Conservation (phyloP, 768 basidiomycete genomes). For the Agrocybe pediades region DNA sequence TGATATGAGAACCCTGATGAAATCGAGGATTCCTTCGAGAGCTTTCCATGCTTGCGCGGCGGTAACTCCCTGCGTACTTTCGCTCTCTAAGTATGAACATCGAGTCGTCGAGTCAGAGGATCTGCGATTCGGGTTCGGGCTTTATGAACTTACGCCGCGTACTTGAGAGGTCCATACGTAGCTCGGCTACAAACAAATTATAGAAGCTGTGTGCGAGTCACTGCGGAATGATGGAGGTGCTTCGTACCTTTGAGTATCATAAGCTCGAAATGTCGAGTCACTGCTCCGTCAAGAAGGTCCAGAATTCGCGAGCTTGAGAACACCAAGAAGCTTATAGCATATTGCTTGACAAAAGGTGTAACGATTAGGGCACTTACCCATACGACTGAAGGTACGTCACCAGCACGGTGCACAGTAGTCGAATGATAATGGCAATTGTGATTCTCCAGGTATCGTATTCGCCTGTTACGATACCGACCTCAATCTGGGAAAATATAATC, state of each 20-base stretch:
- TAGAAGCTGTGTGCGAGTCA: background rate
- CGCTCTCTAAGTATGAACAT: slow-evolving; percentile 24
- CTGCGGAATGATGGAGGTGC: too few species aligned
- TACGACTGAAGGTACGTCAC: slow-evolving; percentile 4
- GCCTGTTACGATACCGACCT: background rate
- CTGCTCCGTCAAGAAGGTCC: slow-evolving; percentile 1
- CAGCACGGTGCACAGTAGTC: slow-evolving; percentile 1
- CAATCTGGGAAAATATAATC: background rate
- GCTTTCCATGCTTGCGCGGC: slow-evolving; percentile 25
- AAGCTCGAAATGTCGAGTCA: slow-evolving; percentile 8
- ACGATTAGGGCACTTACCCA: background rate
- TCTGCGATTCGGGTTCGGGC: background rate
- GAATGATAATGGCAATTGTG: background rate
- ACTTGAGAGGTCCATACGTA: slow-evolving; percentile 5
- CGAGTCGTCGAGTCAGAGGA: too few species aligned
- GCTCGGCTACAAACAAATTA: background rate
- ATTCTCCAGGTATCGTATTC: slow-evolving; percentile 1
- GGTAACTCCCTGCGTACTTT: slow-evolving; percentile 15
- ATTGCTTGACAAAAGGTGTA: background rate
- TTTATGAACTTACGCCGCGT: background rate
- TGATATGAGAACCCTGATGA: slow-evolving; percentile 20
- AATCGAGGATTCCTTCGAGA: slow-evolving; percentile 24
- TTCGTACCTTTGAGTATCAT: slow-evolving; percentile 5
- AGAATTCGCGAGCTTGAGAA: background rate
- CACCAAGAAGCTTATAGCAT: background rate